Conservation (phyloP, 768 basidiomycete species). For the Amylocystis lapponica region DNA sequence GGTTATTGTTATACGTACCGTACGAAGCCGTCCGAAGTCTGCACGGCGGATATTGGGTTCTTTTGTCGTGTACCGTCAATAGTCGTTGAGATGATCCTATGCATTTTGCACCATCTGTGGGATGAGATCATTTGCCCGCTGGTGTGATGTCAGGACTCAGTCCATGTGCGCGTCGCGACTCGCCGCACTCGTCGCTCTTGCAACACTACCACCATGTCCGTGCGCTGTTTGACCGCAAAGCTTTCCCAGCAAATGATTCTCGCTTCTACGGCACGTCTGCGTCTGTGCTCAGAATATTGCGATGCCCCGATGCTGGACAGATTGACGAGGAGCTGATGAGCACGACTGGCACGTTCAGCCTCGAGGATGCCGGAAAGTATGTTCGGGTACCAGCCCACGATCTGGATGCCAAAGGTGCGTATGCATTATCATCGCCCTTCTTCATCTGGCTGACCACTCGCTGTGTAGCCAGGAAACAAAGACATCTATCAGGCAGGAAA, state of each 20-base stretch:
- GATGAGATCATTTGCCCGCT: too few species aligned
- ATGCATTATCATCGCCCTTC: not conserved
- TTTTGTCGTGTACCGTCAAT: too few species aligned
- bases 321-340: constrained; percentile 96
- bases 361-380: constrained; percentile 78
- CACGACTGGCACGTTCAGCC: constrained; percentile 80
- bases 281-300: constrained; percentile 1
- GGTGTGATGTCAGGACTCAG: too few species aligned
- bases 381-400: constrained; percentile 85
- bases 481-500: constrained; percentile 76
- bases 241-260: constrained; percentile 67
- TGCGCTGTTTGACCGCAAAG: constrained; percentile 64
- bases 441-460: too few species aligned
- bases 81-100: too few species aligned
- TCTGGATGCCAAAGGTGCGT: constrained; percentile 90
- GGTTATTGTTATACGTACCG: too few species aligned
- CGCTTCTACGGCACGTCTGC: not conserved
- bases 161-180: too few species aligned
- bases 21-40: too few species aligned
- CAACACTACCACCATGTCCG: constrained; percentile 33
- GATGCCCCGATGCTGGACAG: constrained; percentile 30
- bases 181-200: too few species aligned
- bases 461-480: constrained; percentile 76
- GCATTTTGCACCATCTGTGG: too few species aligned
- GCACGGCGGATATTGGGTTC: too few species aligned